Conservation (phyloP, 345 rosid species). For the Camelina laxa region DNA sequence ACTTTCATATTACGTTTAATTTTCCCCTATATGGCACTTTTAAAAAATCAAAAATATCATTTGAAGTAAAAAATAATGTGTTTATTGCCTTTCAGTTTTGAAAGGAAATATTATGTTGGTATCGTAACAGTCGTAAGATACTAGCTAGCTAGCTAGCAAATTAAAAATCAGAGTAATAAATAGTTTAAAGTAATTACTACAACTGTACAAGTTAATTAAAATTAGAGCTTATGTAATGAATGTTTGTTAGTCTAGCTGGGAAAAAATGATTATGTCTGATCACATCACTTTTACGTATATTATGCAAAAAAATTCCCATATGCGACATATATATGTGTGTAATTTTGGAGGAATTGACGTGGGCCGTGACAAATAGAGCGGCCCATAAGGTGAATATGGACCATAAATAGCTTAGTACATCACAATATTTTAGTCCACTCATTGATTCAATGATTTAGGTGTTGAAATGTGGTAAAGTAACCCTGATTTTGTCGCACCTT, state of each 20-base stretch:
- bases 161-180: not conserved
- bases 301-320: not conserved
- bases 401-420: not conserved
- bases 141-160: not conserved
- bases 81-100: constrained; percentile 5
- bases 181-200: not conserved
- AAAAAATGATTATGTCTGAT: not conserved
- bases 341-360: not conserved
- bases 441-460: not conserved
- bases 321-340: not conserved
- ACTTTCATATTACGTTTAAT: not conserved
- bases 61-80: not conserved
- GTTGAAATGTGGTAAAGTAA: not conserved
- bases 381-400: constrained; percentile 23
- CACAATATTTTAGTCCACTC: not conserved
- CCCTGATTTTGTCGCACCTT: not conserved
- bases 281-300: not conserved
- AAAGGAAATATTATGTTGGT: not conserved
- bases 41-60: too few relatives aligned
- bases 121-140: constrained; percentile 14
- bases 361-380: constrained; percentile 1
- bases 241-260: not conserved
- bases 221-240: not conserved
- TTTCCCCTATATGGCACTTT: not conserved
- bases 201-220: not conserved